Evolutionary conservation across 129 eudicot species (phyloP), one percentile per base, ranked within the genome.

Genomic region (Artemisia annua): DNA sequence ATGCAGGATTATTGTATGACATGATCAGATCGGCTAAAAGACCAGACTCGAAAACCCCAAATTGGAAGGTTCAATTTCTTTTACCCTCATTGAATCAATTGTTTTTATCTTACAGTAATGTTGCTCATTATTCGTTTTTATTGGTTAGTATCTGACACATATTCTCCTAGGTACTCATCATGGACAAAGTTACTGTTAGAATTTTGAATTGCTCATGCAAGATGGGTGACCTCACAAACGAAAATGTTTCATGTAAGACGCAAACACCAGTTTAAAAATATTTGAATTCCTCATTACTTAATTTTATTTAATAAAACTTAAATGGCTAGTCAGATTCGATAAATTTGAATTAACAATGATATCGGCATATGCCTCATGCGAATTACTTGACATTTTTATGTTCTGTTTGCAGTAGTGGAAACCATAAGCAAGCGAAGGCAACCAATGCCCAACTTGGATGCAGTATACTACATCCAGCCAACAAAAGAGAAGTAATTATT

Each of bases 381-480:
- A 30, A 48, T 59, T 46, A 59, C 59, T 59, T 59, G 30, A 57
- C 19, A 57, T 75, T 26, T 12, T 67, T 58, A 5, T 68, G 46
- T 63, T 71, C 55, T 54, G 50, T 43, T 50, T 82, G 80, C 96
- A 94, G 98, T 94, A 88, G 96, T 94, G 85, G 98, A 94, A 83
- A 88, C 90, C 77, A 90, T 94, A 74, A 85, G 88, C 79, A 90
- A 81, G 79, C 74, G 93, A 76, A 86, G 98, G 63, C 98, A 94
- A 70, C 96, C 98, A 62, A 73, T 94, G 69, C 96, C 97, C 57
- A 78, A 83, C 69, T 80, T 94, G 96, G 96, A 94, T 86, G 98
- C 98, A 74, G 88, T 94, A 69, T 94, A 94, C 75, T 94, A 85
- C 82, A 88, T 94, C 76, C 98, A 87, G 81, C 98, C 98, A 80